Base-by-base conservation (phyloP, 345 rosid species). In the Hibiscus mutabilis region DNA sequence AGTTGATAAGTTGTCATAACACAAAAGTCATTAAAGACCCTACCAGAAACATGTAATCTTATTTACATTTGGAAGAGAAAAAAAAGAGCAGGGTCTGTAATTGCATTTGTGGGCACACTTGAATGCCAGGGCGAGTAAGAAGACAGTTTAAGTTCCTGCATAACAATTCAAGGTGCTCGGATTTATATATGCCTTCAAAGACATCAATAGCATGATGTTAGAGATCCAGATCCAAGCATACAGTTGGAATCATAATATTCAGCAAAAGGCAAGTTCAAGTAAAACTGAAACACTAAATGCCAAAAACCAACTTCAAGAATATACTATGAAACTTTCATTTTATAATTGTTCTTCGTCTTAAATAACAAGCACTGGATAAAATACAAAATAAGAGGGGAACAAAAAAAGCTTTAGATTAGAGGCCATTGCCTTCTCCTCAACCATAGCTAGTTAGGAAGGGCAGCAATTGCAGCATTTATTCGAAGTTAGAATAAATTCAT, bases 381-480 rank as follows among this genome's bases (percentile, higher is more conserved):
- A 19, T 63, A 76, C 69, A 78, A 33, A 58, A 19, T 10, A 27
- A 15, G 15, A 68, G 42, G 71, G n/a, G 21, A 5, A 47, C 9
- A 8, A 6, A 31, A 15, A 18, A 16, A 9, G 27, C 19, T 37
- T 53, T 66, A 73, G 72, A 72, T 69, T 78, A 59, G 42, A 63
- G 21, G 21, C 16, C 55, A 63, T 69, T 29, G 27, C 19, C 65
- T 40, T 40, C 62, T 68, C 44, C 71, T 70, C 53, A 15, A 47
- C 18, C 53, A 18, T 70, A 24, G 67, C 71, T 2, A 5, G 69
- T 44, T 76, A 44, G 70, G 24, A 62, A 60, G 31, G 75, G 64
- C 58, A 79, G 70, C 40, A 73, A 79, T 53, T 49, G 52, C 64
- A 60, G 18, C 22, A 59, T 72, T 84, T 82, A 73, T 78, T 82